phyloP scores from a whole-genome alignment of 2,329 filamentous ascomycete genomes.

The Blumeria graminis region DNA sequence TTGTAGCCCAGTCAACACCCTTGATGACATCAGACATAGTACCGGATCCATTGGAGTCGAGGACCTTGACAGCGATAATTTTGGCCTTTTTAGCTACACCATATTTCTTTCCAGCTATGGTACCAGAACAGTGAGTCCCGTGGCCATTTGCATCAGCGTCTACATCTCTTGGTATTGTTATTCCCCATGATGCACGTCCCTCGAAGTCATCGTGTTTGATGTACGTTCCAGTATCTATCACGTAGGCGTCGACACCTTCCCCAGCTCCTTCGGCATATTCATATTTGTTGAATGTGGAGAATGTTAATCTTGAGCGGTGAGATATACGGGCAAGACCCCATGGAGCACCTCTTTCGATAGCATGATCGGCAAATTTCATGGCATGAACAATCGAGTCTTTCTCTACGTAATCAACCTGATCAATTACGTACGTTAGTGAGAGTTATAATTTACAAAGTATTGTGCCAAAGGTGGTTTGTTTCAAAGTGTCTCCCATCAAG shows the following conservation, averaged over 20 bases:
- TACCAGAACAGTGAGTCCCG: slow-evolving; percentile 97
- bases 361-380: slow-evolving; percentile 22
- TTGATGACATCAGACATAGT: slow-evolving; percentile 98
- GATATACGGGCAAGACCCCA: slow-evolving; percentile 98
- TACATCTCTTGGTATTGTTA: slow-evolving; percentile 80
- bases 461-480: too few relatives aligned
- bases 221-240: slow-evolving; percentile 97
- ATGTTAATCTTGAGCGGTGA: slow-evolving; percentile 66
- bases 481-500: too few relatives aligned
- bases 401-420: slow-evolving; percentile 87
- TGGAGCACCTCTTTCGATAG: slow-evolving; percentile 57
- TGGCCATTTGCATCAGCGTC: slow-evolving; percentile 94
- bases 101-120: slow-evolving; percentile 93
- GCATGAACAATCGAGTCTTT: slow-evolving; percentile 81
- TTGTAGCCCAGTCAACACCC: slow-evolving; percentile 86
- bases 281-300: slow-evolving; percentile 96
- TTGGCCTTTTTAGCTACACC: slow-evolving; percentile 98
- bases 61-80: slow-evolving; percentile 92
- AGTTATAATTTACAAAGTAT: slow-evolving; percentile 4
- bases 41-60: slow-evolving; percentile 88
- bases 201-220: slow-evolving; percentile 87
- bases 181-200: slow-evolving; percentile 85
- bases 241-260: slow-evolving; percentile 95
- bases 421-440: slow-evolving; percentile 4
- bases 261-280: slow-evolving; percentile 72